Percentiles rank a stretch among this genome's conserved stretches.
These are phyloP conservation scores for Capsicum rhomboideum DNA, from an alignment of 257 asterid species.

Conservation along the genomic window DNA sequence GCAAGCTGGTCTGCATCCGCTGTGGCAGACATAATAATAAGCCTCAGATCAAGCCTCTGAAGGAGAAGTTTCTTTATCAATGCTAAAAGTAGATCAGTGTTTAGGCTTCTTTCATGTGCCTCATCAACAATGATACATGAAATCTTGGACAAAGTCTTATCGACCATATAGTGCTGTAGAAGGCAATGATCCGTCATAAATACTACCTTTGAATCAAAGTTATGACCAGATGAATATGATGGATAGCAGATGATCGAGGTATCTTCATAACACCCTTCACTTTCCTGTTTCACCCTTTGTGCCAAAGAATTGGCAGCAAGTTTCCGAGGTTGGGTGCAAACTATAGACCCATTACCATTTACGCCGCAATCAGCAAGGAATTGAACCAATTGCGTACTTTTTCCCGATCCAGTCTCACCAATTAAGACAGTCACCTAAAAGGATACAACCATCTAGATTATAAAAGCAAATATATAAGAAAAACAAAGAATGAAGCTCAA, in stretches of 20 bases:
- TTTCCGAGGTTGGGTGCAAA: conserved; percentile 96
- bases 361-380: conserved; percentile 74
- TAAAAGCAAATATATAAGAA: background rate
- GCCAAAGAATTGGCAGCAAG: conserved; percentile 77
- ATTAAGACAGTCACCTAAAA: conserved; percentile 57
- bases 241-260: conserved; percentile 37
- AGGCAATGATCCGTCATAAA: conserved; percentile 88
- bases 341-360: conserved; percentile 38
- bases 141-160: conserved; percentile 43
- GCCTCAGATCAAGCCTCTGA: conserved; percentile 65
- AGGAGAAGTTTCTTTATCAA: conserved; percentile 57
- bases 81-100: conserved; percentile 86
- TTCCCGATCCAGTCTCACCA: conserved; percentile 99
- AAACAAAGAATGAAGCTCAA: background rate
- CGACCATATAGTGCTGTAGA: conserved; percentile 72
- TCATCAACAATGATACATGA: conserved; percentile 88
- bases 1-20: conserved; percentile 78
- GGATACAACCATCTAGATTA: background rate
- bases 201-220: conserved; percentile 43
- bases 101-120: conserved; percentile 97
- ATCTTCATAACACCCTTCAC: conserved; percentile 50
- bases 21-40: conserved; percentile 92
- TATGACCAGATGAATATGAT: conserved; percentile 52
- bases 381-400: conserved; percentile 93
- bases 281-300: conserved; percentile 81